Evolutionary conservation across 2,329 filamentous ascomycete genomes (phyloP).

Genomic region (Cladosporium sp.): DNA sequence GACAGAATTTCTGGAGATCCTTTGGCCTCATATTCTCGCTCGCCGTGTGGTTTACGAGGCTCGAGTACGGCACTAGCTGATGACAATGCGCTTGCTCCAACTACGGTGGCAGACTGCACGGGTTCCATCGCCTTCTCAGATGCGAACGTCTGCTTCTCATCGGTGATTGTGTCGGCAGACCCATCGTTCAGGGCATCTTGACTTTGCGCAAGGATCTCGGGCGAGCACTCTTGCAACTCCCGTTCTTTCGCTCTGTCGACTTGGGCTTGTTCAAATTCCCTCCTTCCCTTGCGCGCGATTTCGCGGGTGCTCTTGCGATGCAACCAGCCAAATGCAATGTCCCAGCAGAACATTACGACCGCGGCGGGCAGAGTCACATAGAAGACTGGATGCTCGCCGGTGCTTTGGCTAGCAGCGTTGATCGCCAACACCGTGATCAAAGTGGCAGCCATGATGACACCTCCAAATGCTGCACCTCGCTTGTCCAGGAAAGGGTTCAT

Average conservation of each 20-base stretch:
- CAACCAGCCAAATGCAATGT: conserved; percentile 63
- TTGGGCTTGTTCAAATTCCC: conserved; percentile 49
- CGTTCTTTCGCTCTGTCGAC: conserved; percentile 42
- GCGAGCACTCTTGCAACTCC: background rate
- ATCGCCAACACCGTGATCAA: conserved; percentile 65
- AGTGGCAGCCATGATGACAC: conserved; percentile 65
- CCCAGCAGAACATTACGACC: conserved; percentile 67
- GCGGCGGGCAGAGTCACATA: conserved; percentile 71
- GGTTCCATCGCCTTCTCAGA: background rate
- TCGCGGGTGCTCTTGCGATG: conserved; percentile 62
- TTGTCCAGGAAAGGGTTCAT: conserved; percentile 74
- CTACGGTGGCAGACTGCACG: background rate
- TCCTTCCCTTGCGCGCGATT: conserved; percentile 56
- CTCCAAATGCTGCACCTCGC: conserved; percentile 63
- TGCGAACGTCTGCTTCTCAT: background rate
- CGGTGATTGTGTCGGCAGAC: background rate
- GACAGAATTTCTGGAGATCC: background rate
- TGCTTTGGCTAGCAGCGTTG: conserved; percentile 60
- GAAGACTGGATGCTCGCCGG: conserved; percentile 59
- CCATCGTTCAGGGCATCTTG: background rate
- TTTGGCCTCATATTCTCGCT: background rate
- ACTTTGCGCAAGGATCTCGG: background rate
- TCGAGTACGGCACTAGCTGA: background rate
- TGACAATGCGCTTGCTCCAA: background rate
- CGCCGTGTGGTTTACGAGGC: background rate